phyloP scores from a whole-genome alignment of 2,329 filamentous ascomycete genomes.

The Hypoxylon sp. region DNA sequence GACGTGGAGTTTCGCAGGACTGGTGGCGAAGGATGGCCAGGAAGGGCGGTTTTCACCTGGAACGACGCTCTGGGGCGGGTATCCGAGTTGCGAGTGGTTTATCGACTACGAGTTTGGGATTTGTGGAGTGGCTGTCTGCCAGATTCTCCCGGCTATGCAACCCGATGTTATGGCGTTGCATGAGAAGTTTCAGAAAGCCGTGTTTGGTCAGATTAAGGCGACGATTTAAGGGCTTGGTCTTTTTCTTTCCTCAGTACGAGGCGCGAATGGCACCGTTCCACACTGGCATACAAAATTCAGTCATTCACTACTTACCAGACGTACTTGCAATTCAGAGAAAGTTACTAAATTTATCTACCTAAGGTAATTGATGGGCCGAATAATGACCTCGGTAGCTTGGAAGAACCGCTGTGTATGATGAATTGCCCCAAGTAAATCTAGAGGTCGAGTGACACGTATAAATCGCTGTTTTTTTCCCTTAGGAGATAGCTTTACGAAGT shows the following conservation, averaged over 20 bases:
- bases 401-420: no score
- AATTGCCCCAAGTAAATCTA: no score
- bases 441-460: no score
- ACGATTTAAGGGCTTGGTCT: not conserved
- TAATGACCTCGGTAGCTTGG: no score
- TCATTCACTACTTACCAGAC: no score
- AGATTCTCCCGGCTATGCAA: slow-evolving; percentile 48
- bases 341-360: no score
- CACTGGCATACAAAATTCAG: no score
- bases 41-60: slow-evolving; percentile 45
- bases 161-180: slow-evolving; percentile 44
- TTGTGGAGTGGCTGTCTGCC: slow-evolving; percentile 47
- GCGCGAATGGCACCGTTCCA: not conserved
- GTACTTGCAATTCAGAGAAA: no score
- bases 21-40: slow-evolving; percentile 47
- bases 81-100: slow-evolving; percentile 47
- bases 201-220: slow-evolving; percentile 28
- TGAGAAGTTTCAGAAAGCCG: slow-evolving; percentile 45
- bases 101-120: slow-evolving; percentile 49
- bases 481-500: no score
- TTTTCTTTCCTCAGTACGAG: not conserved
- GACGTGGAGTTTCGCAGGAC: slow-evolving; percentile 49
- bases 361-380: no score
- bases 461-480: no score
- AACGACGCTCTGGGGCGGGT: slow-evolving; percentile 47